Evolutionary conservation across 208 protist species (phyloP).

Genomic region (Angomonas ambiguus): DNA sequence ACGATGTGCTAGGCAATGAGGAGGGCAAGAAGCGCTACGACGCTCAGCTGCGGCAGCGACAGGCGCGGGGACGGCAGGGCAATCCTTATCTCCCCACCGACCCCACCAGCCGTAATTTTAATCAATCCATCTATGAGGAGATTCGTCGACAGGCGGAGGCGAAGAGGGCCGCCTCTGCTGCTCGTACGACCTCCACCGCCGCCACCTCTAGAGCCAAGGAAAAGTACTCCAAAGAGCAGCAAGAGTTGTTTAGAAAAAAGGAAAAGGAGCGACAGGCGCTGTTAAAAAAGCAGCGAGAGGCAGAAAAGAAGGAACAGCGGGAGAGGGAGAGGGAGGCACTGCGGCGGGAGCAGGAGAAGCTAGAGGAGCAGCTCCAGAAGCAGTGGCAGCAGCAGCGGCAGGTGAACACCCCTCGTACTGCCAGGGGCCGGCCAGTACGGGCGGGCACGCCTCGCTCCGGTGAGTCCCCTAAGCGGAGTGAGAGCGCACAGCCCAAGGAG

Average conservation of each 20-base stretch:
- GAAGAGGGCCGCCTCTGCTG: slow-evolving; percentile 10
- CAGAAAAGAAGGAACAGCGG: slow-evolving; percentile 36
- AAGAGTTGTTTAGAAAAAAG: slow-evolving; percentile 50
- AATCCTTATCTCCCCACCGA: slow-evolving; percentile 10
- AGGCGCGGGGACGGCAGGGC: slow-evolving; percentile 1
- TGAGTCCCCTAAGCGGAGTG: background rate
- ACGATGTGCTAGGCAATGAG: slow-evolving; percentile 94
- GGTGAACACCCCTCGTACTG: background rate
- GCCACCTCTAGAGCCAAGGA: slow-evolving; percentile 8
- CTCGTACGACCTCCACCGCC: slow-evolving; percentile 4
- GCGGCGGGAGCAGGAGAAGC: slow-evolving; percentile 38
- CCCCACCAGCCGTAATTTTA: slow-evolving; percentile 22
- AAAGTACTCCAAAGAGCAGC: slow-evolving; percentile 62
- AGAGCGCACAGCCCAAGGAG: background rate
- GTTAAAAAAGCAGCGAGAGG: slow-evolving; percentile 31
- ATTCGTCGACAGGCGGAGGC: slow-evolving; percentile 19
- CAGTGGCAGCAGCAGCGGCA: slow-evolving; percentile 43
- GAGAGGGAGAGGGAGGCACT: slow-evolving; percentile 49
- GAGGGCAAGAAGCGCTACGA: slow-evolving; percentile 96
- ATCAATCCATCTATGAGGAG: slow-evolving; percentile 32
- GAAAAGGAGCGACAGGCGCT: slow-evolving; percentile 68
- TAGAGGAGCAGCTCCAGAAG: slow-evolving; percentile 41
- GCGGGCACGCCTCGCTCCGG: background rate
- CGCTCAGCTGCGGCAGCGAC: slow-evolving; percentile 63
- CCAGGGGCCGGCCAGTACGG: background rate